A percentile compares a stretch with the other conserved stretches of the same genome.
Evolutionary conservation across 805 yeast species (phyloP).

Genomic region (Millerago galiae): DNA sequence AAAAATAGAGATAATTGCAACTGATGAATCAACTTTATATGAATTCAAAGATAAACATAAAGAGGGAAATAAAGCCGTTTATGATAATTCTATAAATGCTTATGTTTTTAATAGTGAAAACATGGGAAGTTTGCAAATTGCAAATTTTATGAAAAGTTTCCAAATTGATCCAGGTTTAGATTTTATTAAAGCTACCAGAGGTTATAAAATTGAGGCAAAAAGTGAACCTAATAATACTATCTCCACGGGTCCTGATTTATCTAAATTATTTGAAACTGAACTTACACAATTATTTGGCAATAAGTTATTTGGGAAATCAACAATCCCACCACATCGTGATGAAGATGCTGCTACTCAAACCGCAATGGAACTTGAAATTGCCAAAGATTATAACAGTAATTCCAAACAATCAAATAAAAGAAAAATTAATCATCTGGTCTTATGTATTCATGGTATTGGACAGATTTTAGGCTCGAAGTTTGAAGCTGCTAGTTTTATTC

Average conservation of each 20-base stretch:
- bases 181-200: conserved; percentile 39
- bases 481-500: conserved; percentile 81
- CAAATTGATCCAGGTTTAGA: conserved; percentile 10
- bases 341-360: conserved; percentile 29
- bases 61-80: conserved; percentile 33
- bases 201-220: conserved; percentile 26
- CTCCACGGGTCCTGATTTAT: conserved; percentile 1
- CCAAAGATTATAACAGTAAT: conserved; percentile 40
- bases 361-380: conserved; percentile 46
- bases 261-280: conserved; percentile 18
- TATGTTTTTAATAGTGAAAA: conserved; percentile 39
- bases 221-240: not conserved
- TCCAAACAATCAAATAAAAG: conserved; percentile 37
- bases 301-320: conserved; percentile 9
- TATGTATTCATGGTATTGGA: conserved; percentile 96
- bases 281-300: conserved; percentile 19
- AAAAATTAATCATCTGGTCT: conserved; percentile 56
- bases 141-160: conserved; percentile 28
- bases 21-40: conserved; percentile 10
- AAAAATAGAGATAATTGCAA: conserved; percentile 2
- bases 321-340: not conserved
- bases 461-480: conserved; percentile 75
- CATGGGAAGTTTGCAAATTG: conserved; percentile 33
- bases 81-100: conserved; percentile 33
- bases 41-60: conserved; percentile 17